A percentile compares a stretch with the other conserved stretches of the same genome.
These are phyloP conservation scores for Tuctoria greenei DNA, from an alignment of 176 grass and related monocot species.

Conservation along the genomic window DNA sequence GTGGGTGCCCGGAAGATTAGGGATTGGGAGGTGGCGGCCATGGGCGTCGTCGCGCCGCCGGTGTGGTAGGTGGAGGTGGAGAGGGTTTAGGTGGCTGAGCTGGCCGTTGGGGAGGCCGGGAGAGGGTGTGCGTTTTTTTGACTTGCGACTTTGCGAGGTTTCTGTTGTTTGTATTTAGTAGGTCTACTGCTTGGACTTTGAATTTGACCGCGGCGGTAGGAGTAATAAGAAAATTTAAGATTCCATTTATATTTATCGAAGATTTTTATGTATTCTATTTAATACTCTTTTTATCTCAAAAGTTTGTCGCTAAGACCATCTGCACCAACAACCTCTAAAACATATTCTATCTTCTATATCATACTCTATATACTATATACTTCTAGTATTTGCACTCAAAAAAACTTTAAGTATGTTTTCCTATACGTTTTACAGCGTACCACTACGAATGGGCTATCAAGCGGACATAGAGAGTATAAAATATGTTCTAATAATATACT, in stretches of 20 bases:
- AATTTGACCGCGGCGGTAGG: neutral
- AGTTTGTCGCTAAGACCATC: too few relatives aligned
- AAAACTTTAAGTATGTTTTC: too few relatives aligned
- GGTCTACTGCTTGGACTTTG: neutral
- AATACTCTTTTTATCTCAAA: too few relatives aligned
- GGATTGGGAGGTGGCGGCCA: conserved; percentile 52
- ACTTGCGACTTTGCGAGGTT: neutral
- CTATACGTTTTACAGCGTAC: too few relatives aligned
- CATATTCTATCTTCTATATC: too few relatives aligned
- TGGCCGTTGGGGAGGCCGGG: neutral
- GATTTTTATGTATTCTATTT: neutral
- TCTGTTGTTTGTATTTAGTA: neutral
- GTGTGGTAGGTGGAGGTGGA: neutral
- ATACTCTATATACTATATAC: too few relatives aligned
- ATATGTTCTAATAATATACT: too few relatives aligned
- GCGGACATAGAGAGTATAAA: too few relatives aligned
- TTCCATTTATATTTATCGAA: neutral
- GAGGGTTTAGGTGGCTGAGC: neutral
- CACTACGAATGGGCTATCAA: too few relatives aligned
- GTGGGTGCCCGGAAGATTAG: conserved; percentile 31
- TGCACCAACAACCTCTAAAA: too few relatives aligned
- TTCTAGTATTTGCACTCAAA: too few relatives aligned
- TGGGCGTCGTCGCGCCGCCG: neutral
- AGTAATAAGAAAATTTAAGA: neutral
- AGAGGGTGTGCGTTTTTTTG: neutral